phyloP scores from a whole-genome alignment of 139 green algal genomes.

The Volvox africanus region DNA sequence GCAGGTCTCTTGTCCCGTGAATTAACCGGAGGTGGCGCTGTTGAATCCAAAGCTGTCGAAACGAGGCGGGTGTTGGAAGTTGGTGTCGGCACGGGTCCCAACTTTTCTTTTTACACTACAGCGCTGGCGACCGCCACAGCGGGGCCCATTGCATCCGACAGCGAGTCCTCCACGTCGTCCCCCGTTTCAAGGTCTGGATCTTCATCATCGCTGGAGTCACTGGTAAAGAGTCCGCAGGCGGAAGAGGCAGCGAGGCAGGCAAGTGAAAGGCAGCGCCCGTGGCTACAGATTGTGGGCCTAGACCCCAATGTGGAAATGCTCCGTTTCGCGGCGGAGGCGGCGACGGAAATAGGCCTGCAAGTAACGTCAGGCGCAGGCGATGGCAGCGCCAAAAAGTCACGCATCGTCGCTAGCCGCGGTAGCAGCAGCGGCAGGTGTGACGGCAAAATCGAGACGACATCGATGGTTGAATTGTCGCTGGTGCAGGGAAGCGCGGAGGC shows the following conservation, averaged over 20 bases:
- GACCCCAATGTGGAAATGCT: conserved; percentile 80
- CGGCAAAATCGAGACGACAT: background rate
- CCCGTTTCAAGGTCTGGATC: background rate
- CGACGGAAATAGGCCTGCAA: background rate
- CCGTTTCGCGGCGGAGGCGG: conserved; percentile 42
- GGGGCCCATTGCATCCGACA: background rate
- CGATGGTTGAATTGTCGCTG: conserved; percentile 52
- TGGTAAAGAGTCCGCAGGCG: background rate
- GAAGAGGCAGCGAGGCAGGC: background rate
- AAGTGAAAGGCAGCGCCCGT: background rate
- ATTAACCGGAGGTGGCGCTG: background rate
- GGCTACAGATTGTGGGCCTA: conserved; percentile 62
- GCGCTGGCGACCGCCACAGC: background rate
- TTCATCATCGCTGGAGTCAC: background rate
- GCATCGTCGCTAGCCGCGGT: conserved; percentile 24
- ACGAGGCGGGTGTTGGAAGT: conserved; percentile 66
- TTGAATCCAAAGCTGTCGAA: background rate
- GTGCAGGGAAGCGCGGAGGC: conserved; percentile 56
- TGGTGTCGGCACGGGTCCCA: conserved; percentile 75
- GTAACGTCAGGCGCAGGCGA: background rate
- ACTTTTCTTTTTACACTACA: conserved; percentile 61
- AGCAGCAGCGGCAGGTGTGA: background rate
- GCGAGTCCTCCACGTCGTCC: background rate
- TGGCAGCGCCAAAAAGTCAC: background rate
- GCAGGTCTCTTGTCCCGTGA: background rate